Evolutionary conservation across 768 basidiomycete species (phyloP), one percentile per base, ranked within the genome.

Genomic region (Kwoniella dejecticola): DNA sequence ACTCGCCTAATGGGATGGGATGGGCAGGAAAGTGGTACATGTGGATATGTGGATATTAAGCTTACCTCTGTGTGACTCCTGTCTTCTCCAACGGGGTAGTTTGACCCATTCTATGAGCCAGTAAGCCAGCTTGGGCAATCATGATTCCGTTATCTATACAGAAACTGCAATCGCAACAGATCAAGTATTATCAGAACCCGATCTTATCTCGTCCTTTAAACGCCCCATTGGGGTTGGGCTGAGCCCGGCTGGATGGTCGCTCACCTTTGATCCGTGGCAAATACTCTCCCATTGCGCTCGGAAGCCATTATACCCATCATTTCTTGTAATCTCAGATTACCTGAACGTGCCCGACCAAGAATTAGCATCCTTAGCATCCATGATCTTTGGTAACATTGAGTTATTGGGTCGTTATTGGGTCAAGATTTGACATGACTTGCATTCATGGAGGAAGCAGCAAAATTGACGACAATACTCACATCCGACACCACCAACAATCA

Each of bases 91-190:
- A 74, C 1, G 88, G 84, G 0, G 93, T 97, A 47, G 80, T 79
- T 63, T 86, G 83, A 24, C 95, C 96, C 92, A 94, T 97, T 2
- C 96, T 84, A 77, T 86, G 92, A 64, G 88, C 86, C 36, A 99
- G 82, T 27, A 99, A 83, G 4, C 96, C 96, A 5, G 96, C 96
- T 74, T 99, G 96, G 2, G 96, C 95, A 56, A 99, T 98, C 96
- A 99, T 99, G 69, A 98, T 95, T 0, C 96, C 96, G 69, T 99
- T 99, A 78, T 99, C 96, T 62, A 99, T 98, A 79, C 96, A 98
- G 79, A 95, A 98, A 55, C 94, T 95, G 30, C 44, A 2, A 48
- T n/a, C n/a, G n/a, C n/a, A n/a, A n/a, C n/a, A n/a, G n/a, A n/a
- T n/a, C n/a, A n/a, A n/a, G n/a, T n/a, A n/a, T n/a, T n/a, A n/a